Base-by-base conservation (phyloP, 2,329 filamentous ascomycete genomes). In the Alternaria longipes region DNA sequence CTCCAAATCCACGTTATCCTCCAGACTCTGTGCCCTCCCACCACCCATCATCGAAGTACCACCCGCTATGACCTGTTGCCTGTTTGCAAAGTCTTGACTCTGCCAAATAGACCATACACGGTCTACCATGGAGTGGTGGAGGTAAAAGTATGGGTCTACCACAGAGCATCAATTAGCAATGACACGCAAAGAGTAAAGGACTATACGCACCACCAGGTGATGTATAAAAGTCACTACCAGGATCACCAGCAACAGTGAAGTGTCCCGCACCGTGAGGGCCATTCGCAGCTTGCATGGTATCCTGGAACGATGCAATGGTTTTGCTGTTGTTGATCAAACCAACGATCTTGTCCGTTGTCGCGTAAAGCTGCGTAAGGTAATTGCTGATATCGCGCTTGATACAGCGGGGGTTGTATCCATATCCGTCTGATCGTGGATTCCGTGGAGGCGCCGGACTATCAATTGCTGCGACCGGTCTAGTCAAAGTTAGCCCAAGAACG, bases 71-170 rank as follows among this genome's bases (percentile, higher is more conserved):
- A 75, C 76, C 56, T 78, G 70, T 58, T 78, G 76, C 6, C 83
- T 74, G 20, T 76, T 74, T 44, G 70, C 63, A 52, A 75, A 75
- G 61, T 83, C 77, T 42, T 81, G 74, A 44, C 78, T 81, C 70
- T 85, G 83, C 84, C 83, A 85, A 50, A 82, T 82, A 76, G 78
- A 82, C 79, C 80, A 85, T 1, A 78, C 70, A 6, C 82, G 78
- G 64, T 85, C 84, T 36, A 85, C 80, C 74, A 81, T 79, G n/a
- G 76, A 74, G 60, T 85, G 83, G 62, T 85, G 83, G 20, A 83
- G 73, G 65, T 74, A 85, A 72, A 85, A 85, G 46, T 76, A 65
- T 8, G 81, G 81, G 38, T 85, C 83, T 11, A 16, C n/a, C 30
- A 7, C 44, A 38, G 47, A 28, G 24, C 30, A 24, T 20, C 9